A percentile compares a stretch with the other conserved stretches of the same genome.
Conservation (phyloP, 2,329 filamentous ascomycete genomes). For the Nannizziopsis barbatae region DNA sequence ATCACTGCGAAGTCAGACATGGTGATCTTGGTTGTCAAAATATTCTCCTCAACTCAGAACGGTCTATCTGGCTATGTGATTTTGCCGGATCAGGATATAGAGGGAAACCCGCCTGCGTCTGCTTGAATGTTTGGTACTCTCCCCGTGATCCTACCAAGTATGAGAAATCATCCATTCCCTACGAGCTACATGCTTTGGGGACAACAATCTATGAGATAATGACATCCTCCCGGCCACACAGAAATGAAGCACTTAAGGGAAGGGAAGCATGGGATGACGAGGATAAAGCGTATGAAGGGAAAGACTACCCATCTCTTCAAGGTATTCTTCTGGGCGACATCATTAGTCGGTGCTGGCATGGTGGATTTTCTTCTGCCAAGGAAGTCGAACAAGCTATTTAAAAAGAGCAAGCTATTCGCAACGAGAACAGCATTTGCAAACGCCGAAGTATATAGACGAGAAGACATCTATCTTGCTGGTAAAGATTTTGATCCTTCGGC, state of each 20-base stretch:
- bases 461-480: too few relatives aligned
- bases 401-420: too few relatives aligned
- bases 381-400: conserved; percentile 1
- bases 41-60: conserved; percentile 6
- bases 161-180: conserved; percentile 1
- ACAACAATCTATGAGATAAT: conserved; percentile 13
- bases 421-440: too few relatives aligned
- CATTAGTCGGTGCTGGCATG: conserved; percentile 9
- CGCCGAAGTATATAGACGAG: too few relatives aligned
- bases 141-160: conserved; percentile 4
- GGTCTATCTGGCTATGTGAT: conserved; percentile 11
- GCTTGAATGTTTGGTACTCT: background rate
- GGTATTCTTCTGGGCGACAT: conserved; percentile 8
- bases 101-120: background rate
- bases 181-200: conserved; percentile 8
- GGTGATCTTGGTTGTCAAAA: conserved; percentile 8
- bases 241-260: background rate
- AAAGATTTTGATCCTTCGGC: too few relatives aligned
- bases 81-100: conserved; percentile 7
- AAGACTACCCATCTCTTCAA: conserved; percentile 5
- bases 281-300: background rate
- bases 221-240: conserved; percentile 5
- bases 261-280: too few relatives aligned
- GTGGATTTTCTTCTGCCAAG: conserved; percentile 4
- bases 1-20: conserved; percentile 4